Conservation (phyloP, 164 flowering plant species). For the Hamamelis virginiana region DNA sequence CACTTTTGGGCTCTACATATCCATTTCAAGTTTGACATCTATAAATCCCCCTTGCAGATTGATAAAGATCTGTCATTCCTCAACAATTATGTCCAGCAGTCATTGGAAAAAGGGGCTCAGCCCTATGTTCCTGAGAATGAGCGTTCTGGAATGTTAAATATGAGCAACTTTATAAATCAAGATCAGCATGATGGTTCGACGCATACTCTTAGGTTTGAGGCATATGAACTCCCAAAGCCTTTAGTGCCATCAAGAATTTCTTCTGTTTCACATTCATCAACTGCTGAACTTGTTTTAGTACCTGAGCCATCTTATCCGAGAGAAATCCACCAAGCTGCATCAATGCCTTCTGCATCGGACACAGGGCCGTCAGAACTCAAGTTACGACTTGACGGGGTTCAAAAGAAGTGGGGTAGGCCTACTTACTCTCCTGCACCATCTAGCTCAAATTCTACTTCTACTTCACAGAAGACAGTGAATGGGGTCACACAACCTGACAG, state of each 20-base stretch:
- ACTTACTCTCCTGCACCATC: conserved; percentile 59
- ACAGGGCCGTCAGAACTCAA: conserved; percentile 50
- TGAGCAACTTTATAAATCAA: conserved; percentile 49
- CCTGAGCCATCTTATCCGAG: conserved; percentile 51
- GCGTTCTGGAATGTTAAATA: conserved; percentile 53
- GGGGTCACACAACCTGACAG: conserved; percentile 46
- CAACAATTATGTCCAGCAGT: conserved; percentile 56
- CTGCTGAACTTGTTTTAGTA: conserved; percentile 68
- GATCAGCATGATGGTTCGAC: conserved; percentile 57
- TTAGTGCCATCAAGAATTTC: conserved; percentile 35
- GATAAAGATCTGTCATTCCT: conserved; percentile 74
- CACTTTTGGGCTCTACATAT: too few species aligned
- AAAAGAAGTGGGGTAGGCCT: conserved; percentile 95
- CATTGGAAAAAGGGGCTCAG: conserved; percentile 79
- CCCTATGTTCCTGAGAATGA: conserved; percentile 82
- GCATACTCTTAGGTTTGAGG: conserved; percentile 90
- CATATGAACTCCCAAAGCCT: conserved; percentile 90
- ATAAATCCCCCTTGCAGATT: conserved; percentile 37
- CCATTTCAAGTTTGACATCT: not conserved
- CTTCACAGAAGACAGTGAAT: conserved; percentile 27
- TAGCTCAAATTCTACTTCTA: conserved; percentile 37
- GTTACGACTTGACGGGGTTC: conserved; percentile 93
- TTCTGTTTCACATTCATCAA: conserved; percentile 32
- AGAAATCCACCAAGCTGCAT: conserved; percentile 39
- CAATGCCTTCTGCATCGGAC: conserved; percentile 37